Conservation (phyloP, 2,329 filamentous ascomycete genomes). For the Calonectria ilicicola region DNA sequence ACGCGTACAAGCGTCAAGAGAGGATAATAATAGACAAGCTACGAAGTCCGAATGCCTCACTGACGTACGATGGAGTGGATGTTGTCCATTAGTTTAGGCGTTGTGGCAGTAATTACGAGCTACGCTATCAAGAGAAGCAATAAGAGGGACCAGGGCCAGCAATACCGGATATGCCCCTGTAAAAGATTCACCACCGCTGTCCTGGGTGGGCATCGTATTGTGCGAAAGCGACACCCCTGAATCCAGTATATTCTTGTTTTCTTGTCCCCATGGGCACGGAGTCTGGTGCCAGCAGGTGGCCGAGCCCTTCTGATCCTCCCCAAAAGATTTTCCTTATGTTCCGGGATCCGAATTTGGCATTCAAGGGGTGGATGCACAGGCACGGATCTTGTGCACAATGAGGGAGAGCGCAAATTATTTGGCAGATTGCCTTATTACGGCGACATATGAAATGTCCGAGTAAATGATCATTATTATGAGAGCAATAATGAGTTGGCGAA, state of each 20-base stretch:
- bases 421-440: conserved; percentile 39
- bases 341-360: conserved; percentile 5
- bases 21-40: conserved; percentile 12
- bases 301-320: not conserved
- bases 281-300: not conserved
- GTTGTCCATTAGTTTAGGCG: not conserved
- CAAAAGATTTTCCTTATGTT: conserved; percentile 22
- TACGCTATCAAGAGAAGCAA: conserved; percentile 2
- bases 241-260: conserved; percentile 9
- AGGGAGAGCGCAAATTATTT: conserved; percentile 38
- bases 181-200: conserved; percentile 5
- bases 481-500: conserved; percentile 24
- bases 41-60: not conserved
- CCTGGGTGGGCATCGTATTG: conserved; percentile 19
- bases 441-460: conserved; percentile 29
- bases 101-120: conserved; percentile 10
- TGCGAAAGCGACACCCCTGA: conserved; percentile 14
- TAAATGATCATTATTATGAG: conserved; percentile 8
- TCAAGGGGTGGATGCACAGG: conserved; percentile 30
- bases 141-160: not conserved
- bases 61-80: not conserved
- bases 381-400: conserved; percentile 34
- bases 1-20: conserved; percentile 1
- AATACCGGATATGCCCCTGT: conserved; percentile 6
- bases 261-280: not conserved